A percentile compares a stretch with the other conserved stretches of the same genome.
phyloP scores from a whole-genome alignment of 75 land plant genomes.

The Selaginella tamariscina region DNA sequence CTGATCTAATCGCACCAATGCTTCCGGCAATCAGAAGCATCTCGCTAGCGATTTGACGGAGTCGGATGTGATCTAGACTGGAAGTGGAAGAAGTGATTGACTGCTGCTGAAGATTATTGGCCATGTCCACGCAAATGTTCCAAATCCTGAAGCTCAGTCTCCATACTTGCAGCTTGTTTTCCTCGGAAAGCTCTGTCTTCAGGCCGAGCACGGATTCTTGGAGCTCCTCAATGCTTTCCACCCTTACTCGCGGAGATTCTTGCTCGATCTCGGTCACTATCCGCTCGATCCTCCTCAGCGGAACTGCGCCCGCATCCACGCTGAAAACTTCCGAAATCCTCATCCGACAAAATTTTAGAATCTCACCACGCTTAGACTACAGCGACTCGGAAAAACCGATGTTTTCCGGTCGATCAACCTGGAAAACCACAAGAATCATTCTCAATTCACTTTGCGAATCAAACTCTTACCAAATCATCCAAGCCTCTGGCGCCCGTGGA shows the following conservation, averaged over 20 bases:
- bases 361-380: no score
- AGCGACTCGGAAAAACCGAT: no score
- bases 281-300: conserved; percentile 15
- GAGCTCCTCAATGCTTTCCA: conserved; percentile 16
- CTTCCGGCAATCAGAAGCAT: conserved; percentile 43
- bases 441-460: no score
- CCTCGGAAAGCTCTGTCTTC: conserved; percentile 26
- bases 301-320: background rate
- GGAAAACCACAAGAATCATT: no score
- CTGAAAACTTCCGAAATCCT: conserved; percentile 14
- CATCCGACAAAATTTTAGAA: no score
- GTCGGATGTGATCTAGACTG: conserved; percentile 36
- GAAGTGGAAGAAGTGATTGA: no score
- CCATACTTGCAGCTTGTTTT: conserved; percentile 57
- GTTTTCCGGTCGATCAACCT: no score
- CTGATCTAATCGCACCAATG: conserved; percentile 48
- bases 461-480: no score
- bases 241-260: conserved; percentile 14
- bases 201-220: conserved; percentile 2
- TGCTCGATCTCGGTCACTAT: conserved; percentile 19
- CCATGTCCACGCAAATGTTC: conserved; percentile 86
- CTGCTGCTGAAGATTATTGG: conserved; percentile 32
- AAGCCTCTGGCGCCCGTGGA: no score
- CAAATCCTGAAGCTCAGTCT: conserved; percentile 80
- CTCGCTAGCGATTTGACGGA: conserved; percentile 79